A percentile compares a stretch with the other conserved stretches of the same genome.
Evolutionary conservation across 352 stramenopile genomes (phyloP).

Genomic region (Phytopythium sindhum): DNA sequence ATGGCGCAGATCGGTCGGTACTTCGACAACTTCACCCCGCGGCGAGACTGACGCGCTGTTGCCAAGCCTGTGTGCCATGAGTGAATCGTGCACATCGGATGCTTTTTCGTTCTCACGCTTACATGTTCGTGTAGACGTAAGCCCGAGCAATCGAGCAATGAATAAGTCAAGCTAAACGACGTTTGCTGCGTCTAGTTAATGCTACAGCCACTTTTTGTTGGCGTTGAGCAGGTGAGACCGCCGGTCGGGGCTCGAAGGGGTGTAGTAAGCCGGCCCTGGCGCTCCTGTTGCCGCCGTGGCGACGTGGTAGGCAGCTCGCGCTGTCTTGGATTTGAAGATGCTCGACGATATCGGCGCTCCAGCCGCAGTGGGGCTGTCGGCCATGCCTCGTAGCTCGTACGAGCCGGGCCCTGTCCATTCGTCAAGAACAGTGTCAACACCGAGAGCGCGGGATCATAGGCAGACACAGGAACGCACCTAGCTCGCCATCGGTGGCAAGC

Average conservation of each 20-base stretch:
- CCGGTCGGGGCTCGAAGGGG: constrained; percentile 50
- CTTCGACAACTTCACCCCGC: constrained; percentile 80
- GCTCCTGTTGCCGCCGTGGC: constrained; percentile 7
- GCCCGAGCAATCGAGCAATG: not conserved
- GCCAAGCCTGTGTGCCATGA: not conserved
- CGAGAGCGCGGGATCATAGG: not conserved
- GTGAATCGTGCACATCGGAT: too few relatives aligned
- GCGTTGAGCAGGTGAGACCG: constrained; percentile 69
- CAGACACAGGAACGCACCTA: constrained; percentile 23
- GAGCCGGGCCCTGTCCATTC: constrained; percentile 41
- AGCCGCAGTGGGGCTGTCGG: constrained; percentile 11
- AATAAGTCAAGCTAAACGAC: not conserved
- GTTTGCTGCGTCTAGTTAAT: not conserved
- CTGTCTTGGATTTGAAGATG: constrained; percentile 40
- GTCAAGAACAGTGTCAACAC: constrained; percentile 3
- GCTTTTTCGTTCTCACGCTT: not conserved
- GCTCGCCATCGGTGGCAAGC: constrained; percentile 32
- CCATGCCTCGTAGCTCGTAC: constrained; percentile 36
- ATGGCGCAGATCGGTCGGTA: constrained; percentile 74
- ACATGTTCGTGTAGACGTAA: not conserved
- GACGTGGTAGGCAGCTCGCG: constrained; percentile 15
- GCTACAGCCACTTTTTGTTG: constrained; percentile 79
- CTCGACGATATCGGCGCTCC: constrained; percentile 19
- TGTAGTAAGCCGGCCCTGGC: constrained; percentile 65
- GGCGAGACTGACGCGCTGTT: constrained; percentile 16